These are phyloP conservation scores for Camelina laxa DNA, from an alignment of 345 rosid species.

Conservation along the genomic window DNA sequence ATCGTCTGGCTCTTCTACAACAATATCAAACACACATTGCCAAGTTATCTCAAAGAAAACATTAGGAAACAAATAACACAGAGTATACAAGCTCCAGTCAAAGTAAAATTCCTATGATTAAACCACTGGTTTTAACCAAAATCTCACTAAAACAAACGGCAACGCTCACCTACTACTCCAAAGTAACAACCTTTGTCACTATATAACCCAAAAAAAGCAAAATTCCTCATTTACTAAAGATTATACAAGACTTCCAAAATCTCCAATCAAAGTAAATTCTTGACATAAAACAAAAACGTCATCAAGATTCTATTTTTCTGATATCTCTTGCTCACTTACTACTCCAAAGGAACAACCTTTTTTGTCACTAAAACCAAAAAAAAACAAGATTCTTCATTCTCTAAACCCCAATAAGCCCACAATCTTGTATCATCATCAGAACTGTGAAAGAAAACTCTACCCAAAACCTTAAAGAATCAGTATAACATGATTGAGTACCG, in stretches of 20 bases:
- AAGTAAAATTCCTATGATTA: constrained; percentile 11
- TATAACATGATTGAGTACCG: not conserved
- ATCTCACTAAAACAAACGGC: not conserved
- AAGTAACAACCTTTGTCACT: constrained; percentile 36
- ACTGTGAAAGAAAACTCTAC: not conserved
- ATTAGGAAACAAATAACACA: constrained; percentile 22
- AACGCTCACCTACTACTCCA: constrained; percentile 14
- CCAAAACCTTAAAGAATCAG: constrained; percentile 6
- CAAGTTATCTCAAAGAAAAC: constrained; percentile 20
- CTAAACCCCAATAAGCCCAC: not conserved
- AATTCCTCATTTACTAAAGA: not conserved
- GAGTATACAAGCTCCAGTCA: not conserved
- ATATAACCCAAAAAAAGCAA: constrained; percentile 27
- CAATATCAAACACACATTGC: constrained; percentile 23
- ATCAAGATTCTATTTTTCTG: constrained; percentile 10
- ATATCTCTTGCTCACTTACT: not conserved
- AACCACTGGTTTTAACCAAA: not conserved
- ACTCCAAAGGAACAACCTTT: constrained; percentile 34
- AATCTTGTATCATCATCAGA: not conserved
- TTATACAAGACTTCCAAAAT: not conserved
- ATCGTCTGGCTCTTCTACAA: constrained; percentile 45
- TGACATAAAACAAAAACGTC: not conserved
- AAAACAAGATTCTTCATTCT: not conserved
- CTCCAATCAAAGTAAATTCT: constrained; percentile 5
- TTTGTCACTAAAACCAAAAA: constrained; percentile 28